Evolutionary conservation across 192 early-diverging fungal genomes (phyloP).

Genomic region (Umbelopsis isabellina): DNA sequence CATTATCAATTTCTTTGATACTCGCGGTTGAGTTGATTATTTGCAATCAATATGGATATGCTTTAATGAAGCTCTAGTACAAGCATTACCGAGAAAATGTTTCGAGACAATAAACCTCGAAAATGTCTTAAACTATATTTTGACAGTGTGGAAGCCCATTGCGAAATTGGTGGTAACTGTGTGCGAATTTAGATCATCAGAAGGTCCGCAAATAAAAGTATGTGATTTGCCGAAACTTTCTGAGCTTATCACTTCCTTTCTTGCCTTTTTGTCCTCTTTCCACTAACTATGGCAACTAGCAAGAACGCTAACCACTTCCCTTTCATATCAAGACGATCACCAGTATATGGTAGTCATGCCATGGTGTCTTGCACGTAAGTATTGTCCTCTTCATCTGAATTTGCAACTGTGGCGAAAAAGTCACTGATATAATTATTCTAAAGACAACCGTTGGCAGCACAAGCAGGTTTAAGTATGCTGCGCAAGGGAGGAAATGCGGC

Average conservation of each 20-base stretch:
- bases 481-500: slow-evolving; percentile 77
- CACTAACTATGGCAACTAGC: neutral
- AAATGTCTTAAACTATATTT: too few relatives aligned
- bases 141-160: too few relatives aligned
- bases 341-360: slow-evolving; percentile 60
- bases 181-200: too few relatives aligned
- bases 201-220: too few relatives aligned
- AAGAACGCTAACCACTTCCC: neutral
- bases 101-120: too few relatives aligned
- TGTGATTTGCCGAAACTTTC: too few relatives aligned
- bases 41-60: too few relatives aligned
- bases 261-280: neutral
- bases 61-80: too few relatives aligned
- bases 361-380: slow-evolving; percentile 62
- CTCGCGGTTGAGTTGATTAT: too few relatives aligned
- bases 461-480: slow-evolving; percentile 66
- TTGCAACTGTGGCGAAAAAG: neutral
- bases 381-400: neutral
- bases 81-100: too few relatives aligned
- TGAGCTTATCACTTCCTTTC: neutral
- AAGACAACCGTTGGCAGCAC: slow-evolving; percentile 73
- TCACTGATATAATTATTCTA: slow-evolving; percentile 25
- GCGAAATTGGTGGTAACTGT: too few relatives aligned
- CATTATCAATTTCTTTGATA: too few relatives aligned
- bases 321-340: slow-evolving; percentile 52